Conservation (phyloP, 2,329 filamentous ascomycete genomes). For the Fusarium tricinctum region DNA sequence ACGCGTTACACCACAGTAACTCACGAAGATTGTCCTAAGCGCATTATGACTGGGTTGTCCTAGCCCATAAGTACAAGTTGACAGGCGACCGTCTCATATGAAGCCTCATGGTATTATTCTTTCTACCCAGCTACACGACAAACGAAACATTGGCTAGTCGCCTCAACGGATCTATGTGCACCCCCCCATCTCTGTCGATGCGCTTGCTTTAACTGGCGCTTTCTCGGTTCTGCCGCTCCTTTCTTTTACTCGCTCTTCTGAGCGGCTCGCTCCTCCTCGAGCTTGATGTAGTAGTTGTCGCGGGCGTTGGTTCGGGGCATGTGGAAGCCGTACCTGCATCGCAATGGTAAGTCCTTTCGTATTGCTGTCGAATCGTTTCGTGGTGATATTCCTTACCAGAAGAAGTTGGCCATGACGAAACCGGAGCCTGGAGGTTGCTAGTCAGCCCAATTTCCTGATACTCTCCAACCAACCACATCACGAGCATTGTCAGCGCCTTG, state of each 20-base stretch:
- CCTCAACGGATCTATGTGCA: constrained; percentile 34
- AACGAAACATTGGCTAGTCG: constrained; percentile 45
- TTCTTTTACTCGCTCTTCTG: constrained; percentile 51
- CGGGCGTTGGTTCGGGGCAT: constrained; percentile 70
- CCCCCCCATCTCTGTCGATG: constrained; percentile 13
- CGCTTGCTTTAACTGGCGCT: constrained; percentile 16
- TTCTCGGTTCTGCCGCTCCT: constrained; percentile 5
- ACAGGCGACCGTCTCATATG: constrained; percentile 44
- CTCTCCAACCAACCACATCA: constrained; percentile 46
- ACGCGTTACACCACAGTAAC: constrained; percentile 12
- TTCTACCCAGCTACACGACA: constrained; percentile 46
- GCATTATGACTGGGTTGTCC: constrained; percentile 46
- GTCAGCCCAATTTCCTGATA: constrained; percentile 53
- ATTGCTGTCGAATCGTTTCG: neutral
- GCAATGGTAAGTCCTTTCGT: constrained; percentile 24
- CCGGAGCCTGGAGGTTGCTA: constrained; percentile 61
- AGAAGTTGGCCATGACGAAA: constrained; percentile 67
- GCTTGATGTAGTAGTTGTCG: constrained; percentile 70
- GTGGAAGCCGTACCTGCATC: constrained; percentile 72
- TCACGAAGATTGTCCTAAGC: constrained; percentile 29
- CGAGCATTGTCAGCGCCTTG: constrained; percentile 45
- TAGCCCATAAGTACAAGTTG: constrained; percentile 50
- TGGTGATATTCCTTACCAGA: constrained; percentile 63
- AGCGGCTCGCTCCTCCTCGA: constrained; percentile 69
- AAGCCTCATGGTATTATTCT: constrained; percentile 47